phyloP scores from a whole-genome alignment of 768 basidiomycete species.

The Boletus tylopilopsis region DNA sequence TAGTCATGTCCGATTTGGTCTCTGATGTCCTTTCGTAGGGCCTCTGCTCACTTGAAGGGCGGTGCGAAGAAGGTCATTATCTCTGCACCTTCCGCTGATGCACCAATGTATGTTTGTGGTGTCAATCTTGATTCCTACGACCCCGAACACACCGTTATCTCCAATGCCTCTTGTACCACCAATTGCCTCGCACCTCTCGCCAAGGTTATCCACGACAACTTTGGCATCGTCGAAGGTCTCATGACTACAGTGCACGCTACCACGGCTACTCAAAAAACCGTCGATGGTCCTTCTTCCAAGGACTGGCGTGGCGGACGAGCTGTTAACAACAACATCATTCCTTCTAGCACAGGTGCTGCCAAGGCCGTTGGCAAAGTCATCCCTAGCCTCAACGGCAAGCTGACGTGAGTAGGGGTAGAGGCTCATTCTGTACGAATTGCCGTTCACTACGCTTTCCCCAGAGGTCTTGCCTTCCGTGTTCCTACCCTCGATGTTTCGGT shows the following conservation, averaged over 20 bases:
- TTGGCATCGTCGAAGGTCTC: conserved; percentile 92
- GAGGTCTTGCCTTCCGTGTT: conserved; percentile 95
- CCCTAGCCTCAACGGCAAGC: conserved; percentile 92
- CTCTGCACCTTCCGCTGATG: conserved; percentile 96
- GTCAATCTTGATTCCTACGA: conserved; percentile 95
- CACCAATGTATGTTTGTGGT: conserved; percentile 92
- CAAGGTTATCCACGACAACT: conserved; percentile 97
- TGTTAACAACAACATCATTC: conserved; percentile 98
- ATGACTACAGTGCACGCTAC: conserved; percentile 99
- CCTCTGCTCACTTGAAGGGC: conserved; percentile 90
- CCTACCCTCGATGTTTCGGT: conserved; percentile 96
- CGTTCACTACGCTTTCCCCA: conserved; percentile 23
- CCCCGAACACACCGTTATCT: conserved; percentile 87
- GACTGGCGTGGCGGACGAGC: conserved; percentile 98
- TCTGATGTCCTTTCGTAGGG: conserved; percentile 42
- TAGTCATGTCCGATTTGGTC: neutral
- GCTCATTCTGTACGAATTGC: neutral
- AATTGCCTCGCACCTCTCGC: conserved; percentile 99
- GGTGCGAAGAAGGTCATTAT: conserved; percentile 99
- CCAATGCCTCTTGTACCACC: conserved; percentile 99
- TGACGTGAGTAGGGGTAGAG: conserved; percentile 74
- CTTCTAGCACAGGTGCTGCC: conserved; percentile 97
- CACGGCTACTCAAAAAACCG: conserved; percentile 93
- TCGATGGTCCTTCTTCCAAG: conserved; percentile 92
- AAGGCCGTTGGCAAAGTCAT: conserved; percentile 99